Evolutionary conservation across 1,284 basidiomycete species (phyloP).

Genomic region (Ustilago xerochloae): DNA sequence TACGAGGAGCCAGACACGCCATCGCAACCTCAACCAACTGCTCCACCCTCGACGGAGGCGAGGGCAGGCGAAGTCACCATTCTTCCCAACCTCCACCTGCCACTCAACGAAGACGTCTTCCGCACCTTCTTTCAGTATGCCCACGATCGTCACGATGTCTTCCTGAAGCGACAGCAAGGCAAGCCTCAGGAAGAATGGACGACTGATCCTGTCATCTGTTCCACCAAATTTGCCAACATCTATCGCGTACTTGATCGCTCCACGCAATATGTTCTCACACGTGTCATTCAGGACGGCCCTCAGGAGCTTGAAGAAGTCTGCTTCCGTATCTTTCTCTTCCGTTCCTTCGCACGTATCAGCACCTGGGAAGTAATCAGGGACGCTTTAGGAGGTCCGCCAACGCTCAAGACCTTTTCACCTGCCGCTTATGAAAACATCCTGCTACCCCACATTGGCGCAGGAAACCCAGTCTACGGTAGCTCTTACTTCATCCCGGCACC

Average conservation of each 20-base stretch:
- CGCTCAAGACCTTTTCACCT: slow-evolving; percentile 72
- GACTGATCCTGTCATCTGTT: slow-evolving; percentile 71
- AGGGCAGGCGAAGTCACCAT: slow-evolving; percentile 30
- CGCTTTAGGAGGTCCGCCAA: slow-evolving; percentile 72
- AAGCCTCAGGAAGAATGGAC: slow-evolving; percentile 32
- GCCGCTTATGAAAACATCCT: slow-evolving; percentile 72
- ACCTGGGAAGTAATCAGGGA: slow-evolving; percentile 74
- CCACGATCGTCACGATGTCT: slow-evolving; percentile 36
- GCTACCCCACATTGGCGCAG: slow-evolving; percentile 66
- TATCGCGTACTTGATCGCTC: slow-evolving; percentile 75
- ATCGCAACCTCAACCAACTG: neutral
- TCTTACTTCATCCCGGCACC: slow-evolving; percentile 77
- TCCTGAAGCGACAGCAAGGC: slow-evolving; percentile 14
- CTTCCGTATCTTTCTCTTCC: slow-evolving; percentile 76
- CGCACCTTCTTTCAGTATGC: slow-evolving; percentile 35
- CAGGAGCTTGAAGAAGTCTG: slow-evolving; percentile 73
- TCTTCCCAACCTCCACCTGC: slow-evolving; percentile 28
- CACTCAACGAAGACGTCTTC: slow-evolving; percentile 39
- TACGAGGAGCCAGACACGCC: neutral
- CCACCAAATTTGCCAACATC: slow-evolving; percentile 75
- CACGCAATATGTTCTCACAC: slow-evolving; percentile 74
- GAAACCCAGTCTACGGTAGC: slow-evolving; percentile 73
- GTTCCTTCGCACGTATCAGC: slow-evolving; percentile 74
- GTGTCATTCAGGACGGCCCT: slow-evolving; percentile 76
- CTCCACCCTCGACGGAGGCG: neutral